Evolutionary conservation across 2,329 filamentous ascomycete genomes (phyloP), one percentile per base, ranked within the genome.

Genomic region (Diplodia corticola): DNA sequence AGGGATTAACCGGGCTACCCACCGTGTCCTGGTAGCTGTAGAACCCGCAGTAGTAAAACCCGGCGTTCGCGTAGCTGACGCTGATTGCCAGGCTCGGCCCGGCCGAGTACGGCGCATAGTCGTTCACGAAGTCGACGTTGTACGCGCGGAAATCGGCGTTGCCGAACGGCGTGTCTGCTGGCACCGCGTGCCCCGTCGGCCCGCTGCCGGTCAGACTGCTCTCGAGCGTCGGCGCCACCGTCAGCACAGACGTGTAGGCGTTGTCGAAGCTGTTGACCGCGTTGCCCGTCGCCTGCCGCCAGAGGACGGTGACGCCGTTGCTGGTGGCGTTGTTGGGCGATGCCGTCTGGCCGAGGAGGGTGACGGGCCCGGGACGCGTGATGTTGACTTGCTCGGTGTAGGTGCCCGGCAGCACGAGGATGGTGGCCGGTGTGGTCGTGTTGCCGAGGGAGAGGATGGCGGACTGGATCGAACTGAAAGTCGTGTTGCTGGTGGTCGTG

Each of bases 21-120:
- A 84, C 86, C 7, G 88, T 91, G 68, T 91, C 88, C 75, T 90
- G 88, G 71, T 88, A 90, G 67, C 84, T 87, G 71, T 88, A 88
- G 70, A 90, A 86, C 0, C 87, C 86, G 54, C 85, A 88, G 54
- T 84, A 85, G 73, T 90, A 91, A 72, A 91, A 90, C 0, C 87
- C 86, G 0, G 86, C 83, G 72, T 90, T 90, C 0, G 88, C 87
- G 51, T 86, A 84, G 68, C 84, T 85, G 5, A 89, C 80, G 20
- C 84, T 86, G 6, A 90, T 71, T 0, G 88, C 88, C 48, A 89
- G 82, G 3, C 84, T 81, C 0, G 88, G 88, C 0, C 87, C 87
- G 40, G 80, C 80, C 1, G 83, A 76, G 66, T 79, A 80, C 30
- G 84, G 83, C 0, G 80, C 77, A 70, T 82, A 88, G 51, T 85